Base-by-base conservation (phyloP, 768 basidiomycete species). In the Russula earlei region DNA sequence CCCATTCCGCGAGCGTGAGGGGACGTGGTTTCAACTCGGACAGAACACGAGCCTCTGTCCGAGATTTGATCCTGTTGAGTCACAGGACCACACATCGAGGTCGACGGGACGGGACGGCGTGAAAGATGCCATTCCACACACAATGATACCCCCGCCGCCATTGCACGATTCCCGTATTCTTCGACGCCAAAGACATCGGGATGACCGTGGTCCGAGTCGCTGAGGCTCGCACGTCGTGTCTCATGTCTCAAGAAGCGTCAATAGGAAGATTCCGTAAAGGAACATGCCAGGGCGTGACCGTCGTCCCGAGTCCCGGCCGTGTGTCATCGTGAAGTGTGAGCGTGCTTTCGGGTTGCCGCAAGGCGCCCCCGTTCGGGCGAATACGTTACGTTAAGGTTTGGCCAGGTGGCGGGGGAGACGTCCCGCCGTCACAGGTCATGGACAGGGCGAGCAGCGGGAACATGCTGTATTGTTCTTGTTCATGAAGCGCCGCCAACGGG, bases 121-220 rank as follows among this genome's bases (percentile, higher is more conserved):
- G 5, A 31, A 50, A 38, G 42, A 44, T 27, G 24, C 15, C 24
- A 9, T 55, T 15, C 54, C 12, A 14, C n/a, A 55, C 42, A 49
- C 36, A 8, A 25, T 27, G 20, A 46, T 31, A 11, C 14, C 20
- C 17, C 24, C 5, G 15, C 40, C 40, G 40, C 40, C 82, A 84
- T 68, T 83, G 83, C 22, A 14, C 41, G 12, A 93, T 95, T 34
- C 93, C 93, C 37, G 92, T 93, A 0, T 95, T 95, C 64, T 87
- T 91, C 1, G 88, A 95, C 12, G 84, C 80, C 54, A 92, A 95
- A 64, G 93, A 95, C 68, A 83, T 90, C 22, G 77, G 91, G n/a
- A n/a, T n/a, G n/a, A n/a, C n/a, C n/a, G n/a, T n/a, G n/a, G n/a
- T n/a, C n/a, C n/a, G n/a, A n/a, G n/a, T n/a, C n/a, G n/a, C n/a